Conservation (phyloP, 1,284 basidiomycete species). For the Ceratobasidium sp. region DNA sequence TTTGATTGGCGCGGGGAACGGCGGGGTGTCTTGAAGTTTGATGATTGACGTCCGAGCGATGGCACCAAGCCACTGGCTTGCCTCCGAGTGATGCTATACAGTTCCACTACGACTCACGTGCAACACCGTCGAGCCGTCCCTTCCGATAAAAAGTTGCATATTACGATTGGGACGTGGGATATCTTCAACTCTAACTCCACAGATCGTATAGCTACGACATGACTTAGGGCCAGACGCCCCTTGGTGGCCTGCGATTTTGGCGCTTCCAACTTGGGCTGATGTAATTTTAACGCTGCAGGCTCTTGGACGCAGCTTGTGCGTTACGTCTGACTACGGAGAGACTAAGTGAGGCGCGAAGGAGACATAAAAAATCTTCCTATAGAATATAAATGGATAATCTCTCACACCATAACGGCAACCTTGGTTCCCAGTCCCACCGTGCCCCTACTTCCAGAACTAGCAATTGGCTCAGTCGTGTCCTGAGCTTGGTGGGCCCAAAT, state of each 20-base stretch:
- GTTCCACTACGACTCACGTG: not conserved
- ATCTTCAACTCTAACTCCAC: not conserved
- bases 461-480: not conserved
- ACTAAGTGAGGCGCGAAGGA: too few species aligned
- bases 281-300: not conserved
- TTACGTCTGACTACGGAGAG: not conserved
- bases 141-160: not conserved
- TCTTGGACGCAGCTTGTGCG: not conserved
- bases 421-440: not conserved
- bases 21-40: constrained; percentile 38
- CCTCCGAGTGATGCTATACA: constrained; percentile 27
- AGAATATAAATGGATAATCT: not conserved
- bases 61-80: constrained; percentile 21
- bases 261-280: not conserved
- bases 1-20: constrained; percentile 29
- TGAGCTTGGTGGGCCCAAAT: not conserved
- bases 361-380: not conserved
- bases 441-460: not conserved
- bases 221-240: too few species aligned
- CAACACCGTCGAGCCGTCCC: not conserved
- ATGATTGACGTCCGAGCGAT: constrained; percentile 9
- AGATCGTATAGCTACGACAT: too few species aligned
- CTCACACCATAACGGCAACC: not conserved
- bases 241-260: not conserved
- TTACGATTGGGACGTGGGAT: not conserved